These are phyloP conservation scores for Ascochyta pisi DNA, from an alignment of 2,329 filamentous ascomycete genomes.

Conservation along the genomic window DNA sequence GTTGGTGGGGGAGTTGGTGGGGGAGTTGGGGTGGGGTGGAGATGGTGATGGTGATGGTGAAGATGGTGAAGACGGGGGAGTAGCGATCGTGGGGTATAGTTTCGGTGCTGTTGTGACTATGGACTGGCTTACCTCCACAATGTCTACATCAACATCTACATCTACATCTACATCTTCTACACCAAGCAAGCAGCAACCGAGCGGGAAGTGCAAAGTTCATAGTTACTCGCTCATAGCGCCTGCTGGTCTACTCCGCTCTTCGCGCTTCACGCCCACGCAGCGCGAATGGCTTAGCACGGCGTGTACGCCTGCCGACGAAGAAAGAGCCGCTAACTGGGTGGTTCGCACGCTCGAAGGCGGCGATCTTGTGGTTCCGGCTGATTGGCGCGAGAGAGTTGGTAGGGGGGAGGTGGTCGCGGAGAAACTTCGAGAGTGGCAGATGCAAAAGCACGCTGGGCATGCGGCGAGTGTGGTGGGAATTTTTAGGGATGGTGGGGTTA, in stretches of 20 bases:
- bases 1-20: constrained; percentile 52
- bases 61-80: constrained; percentile 10
- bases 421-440: constrained; percentile 59
- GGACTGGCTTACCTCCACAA: constrained; percentile 30
- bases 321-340: constrained; percentile 48
- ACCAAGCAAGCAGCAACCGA: no score
- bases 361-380: constrained; percentile 49
- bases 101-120: constrained; percentile 56
- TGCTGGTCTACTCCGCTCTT: constrained; percentile 48
- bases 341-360: constrained; percentile 55
- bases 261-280: background rate
- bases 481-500: constrained; percentile 55
- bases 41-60: constrained; percentile 43
- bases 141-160: no score
- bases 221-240: constrained; percentile 53
- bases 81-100: constrained; percentile 59
- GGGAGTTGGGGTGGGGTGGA: no score
- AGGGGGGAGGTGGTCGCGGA: constrained; percentile 56
- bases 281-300: background rate
- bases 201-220: background rate
- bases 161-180: no score
- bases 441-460: constrained; percentile 56
- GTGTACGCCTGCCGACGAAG: constrained; percentile 20
- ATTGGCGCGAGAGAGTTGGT: constrained; percentile 55
- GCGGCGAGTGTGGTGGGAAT: constrained; percentile 55